Conservation (phyloP, 192 early-diverging fungal genomes). For the Dissophora globulifera region DNA sequence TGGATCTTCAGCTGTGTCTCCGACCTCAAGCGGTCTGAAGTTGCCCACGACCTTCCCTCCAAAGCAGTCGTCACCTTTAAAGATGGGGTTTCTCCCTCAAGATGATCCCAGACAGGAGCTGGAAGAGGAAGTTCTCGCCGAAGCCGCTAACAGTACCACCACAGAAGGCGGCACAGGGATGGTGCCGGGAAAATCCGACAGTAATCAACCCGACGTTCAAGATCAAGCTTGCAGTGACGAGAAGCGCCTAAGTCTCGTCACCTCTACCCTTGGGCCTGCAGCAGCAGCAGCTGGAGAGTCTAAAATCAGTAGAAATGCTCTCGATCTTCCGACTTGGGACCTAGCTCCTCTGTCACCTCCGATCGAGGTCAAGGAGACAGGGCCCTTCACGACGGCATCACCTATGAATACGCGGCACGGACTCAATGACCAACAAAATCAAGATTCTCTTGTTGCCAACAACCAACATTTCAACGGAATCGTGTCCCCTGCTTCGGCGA, state of each 20-base stretch:
- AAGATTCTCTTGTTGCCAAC: slow-evolving; percentile 2
- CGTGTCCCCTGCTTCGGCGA: slow-evolving; percentile 22
- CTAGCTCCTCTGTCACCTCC: slow-evolving; percentile 41
- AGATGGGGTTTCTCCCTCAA: neutral
- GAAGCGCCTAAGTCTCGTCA: slow-evolving; percentile 36
- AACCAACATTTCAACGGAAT: neutral
- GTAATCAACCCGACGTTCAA: neutral
- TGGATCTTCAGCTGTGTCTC: neutral
- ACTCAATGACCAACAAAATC: neutral
- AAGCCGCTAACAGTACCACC: neutral
- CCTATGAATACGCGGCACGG: slow-evolving; percentile 11
- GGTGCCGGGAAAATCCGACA: neutral
- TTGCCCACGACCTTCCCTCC: slow-evolving; percentile 4
- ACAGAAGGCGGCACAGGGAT: neutral
- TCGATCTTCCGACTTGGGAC: slow-evolving; percentile 38
- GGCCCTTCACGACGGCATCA: slow-evolving; percentile 2
- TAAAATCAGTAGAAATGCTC: slow-evolving; percentile 8
- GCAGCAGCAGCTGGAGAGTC: slow-evolving; percentile 16
- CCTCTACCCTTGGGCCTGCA: slow-evolving; percentile 26
- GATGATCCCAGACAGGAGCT: neutral
- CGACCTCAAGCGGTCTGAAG: too few species aligned
- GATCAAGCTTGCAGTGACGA: neutral
- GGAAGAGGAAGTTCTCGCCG: neutral
- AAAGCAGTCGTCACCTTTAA: slow-evolving; percentile 10
- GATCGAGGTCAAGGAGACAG: slow-evolving; percentile 28